phyloP scores from a whole-genome alignment of 2,329 filamentous ascomycete species.

The Cytospora leucostoma region DNA sequence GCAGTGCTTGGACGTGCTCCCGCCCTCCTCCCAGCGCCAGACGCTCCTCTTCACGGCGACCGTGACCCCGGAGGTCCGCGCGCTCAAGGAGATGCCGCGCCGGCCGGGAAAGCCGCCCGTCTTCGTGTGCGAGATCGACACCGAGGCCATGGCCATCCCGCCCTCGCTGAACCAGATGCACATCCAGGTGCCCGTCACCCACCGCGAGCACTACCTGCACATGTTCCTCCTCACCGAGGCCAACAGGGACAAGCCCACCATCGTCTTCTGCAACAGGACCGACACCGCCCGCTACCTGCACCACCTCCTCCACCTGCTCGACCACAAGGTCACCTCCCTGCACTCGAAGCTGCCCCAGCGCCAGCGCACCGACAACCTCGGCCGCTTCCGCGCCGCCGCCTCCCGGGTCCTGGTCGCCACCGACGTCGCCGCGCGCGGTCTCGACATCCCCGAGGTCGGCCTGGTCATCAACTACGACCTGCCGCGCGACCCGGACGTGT shows the following conservation, averaged over 20 bases:
- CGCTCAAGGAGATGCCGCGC: conserved; percentile 75
- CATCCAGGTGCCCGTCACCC: conserved; percentile 83
- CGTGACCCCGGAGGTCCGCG: conserved; percentile 87
- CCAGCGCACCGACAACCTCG: conserved; percentile 83
- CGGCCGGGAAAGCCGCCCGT: conserved; percentile 71
- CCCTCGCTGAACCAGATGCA: conserved; percentile 81
- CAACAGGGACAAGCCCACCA: conserved; percentile 75
- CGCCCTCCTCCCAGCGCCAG: conserved; percentile 76
- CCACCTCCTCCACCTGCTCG: conserved; percentile 80
- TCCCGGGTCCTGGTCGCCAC: conserved; percentile 91
- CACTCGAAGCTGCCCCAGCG: conserved; percentile 86
- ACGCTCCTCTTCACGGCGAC: conserved; percentile 96
- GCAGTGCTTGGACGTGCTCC: conserved; percentile 80
- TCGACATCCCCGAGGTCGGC: conserved; percentile 91
- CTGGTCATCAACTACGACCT: conserved; percentile 95
- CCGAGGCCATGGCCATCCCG: conserved; percentile 73
- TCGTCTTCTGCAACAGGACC: conserved; percentile 94
- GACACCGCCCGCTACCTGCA: conserved; percentile 86
- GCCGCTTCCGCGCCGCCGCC: conserved; percentile 85
- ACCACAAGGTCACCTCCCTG: conserved; percentile 86
- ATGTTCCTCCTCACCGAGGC: conserved; percentile 77
- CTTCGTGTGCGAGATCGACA: conserved; percentile 88
- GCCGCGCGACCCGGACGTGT: conserved; percentile 93
- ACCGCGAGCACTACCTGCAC: conserved; percentile 94
- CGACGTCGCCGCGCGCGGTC: conserved; percentile 88